Conservation (phyloP, 495 filamentous ascomycete genomes). For the Trichoderma orchidacearum region DNA sequence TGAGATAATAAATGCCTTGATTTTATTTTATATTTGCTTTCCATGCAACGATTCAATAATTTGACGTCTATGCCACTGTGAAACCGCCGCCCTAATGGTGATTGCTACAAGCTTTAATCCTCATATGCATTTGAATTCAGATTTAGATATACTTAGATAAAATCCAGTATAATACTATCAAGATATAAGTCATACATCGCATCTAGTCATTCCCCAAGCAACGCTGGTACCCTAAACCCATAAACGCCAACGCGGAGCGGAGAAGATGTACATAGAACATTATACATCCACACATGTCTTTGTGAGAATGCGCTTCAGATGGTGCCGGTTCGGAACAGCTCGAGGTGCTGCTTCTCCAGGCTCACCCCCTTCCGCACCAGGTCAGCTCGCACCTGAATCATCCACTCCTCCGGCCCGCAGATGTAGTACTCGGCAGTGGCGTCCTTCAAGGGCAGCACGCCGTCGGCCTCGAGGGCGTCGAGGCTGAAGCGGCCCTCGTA, state of each 20-base stretch:
- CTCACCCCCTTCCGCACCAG: slow-evolving; percentile 38
- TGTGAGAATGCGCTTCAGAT: too few relatives aligned
- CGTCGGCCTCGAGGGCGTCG: slow-evolving; percentile 30
- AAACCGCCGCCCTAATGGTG: too few relatives aligned
- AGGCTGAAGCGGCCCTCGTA: slow-evolving; percentile 38
- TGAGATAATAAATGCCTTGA: neutral
- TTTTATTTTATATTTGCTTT: neutral
- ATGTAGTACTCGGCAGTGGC: slow-evolving; percentile 47
- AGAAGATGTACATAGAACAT: too few relatives aligned
- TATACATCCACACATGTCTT: slow-evolving; percentile 6
- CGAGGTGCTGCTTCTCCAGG: slow-evolving; percentile 43
- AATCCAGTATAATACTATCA: slow-evolving; percentile 9
- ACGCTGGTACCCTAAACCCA: too few relatives aligned
- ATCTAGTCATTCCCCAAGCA: too few relatives aligned
- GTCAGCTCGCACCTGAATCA: slow-evolving; percentile 38
- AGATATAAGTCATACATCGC: too few relatives aligned
- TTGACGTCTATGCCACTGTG: too few relatives aligned
- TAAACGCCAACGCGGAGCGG: too few relatives aligned
- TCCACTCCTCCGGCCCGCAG: slow-evolving; percentile 57
- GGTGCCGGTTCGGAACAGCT: slow-evolving; percentile 52
- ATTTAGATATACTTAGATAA: neutral
- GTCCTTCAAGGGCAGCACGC: slow-evolving; percentile 40
- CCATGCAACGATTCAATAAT: too few relatives aligned
- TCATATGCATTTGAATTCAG: too few relatives aligned
- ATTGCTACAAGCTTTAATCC: too few relatives aligned